Evolutionary conservation across 208 protist genomes (phyloP), one percentile per base, ranked within the genome.

Genomic region (Wallacemonas sp.): DNA sequence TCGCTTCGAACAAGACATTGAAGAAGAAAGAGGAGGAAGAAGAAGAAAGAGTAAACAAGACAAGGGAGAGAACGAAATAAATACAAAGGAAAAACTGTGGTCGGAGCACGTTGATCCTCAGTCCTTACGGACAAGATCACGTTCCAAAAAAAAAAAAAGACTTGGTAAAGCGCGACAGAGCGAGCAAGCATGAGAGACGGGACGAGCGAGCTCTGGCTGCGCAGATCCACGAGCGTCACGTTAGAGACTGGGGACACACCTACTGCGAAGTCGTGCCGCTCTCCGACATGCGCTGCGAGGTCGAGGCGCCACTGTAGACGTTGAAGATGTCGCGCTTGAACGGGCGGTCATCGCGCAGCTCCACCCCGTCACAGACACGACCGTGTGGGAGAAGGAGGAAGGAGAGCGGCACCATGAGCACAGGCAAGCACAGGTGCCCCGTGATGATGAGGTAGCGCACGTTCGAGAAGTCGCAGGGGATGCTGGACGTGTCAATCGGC

Each of bases 381-480:
- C 62, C 62, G 37, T 57, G 27, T 0, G 81, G 81, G 1, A 87
- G 60, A 5, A 87, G 54, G 12, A 83, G 34, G 48, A 78, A 85
- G 24, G 76, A 69, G 13, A 87, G 66, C 0, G 81, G 77, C n/a
- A 87, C 71, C 26, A 46, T 58, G 12, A 83, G 30, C 44, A 83
- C 33, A 2, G 77, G 81, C n/a, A 66, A 34, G 29, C 70, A 33
- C 22, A 76, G 66, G 60, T 83, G 77, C 21, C 73, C 73, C 1
- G 83, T 37, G 30, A 83, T 32, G 26, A 87, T 53, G 17, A 87
- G 44, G 44, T 50, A 67, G 37, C 61, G 62, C 17, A 83, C 37
- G 29, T 83, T 79, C 27, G 38, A 74, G 64, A 81, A 88, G 55
- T 88, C 73, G 62, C 81, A 88, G 4, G 76, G 72, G 0, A 53